Conservation (phyloP, 2,329 filamentous ascomycete species). For the Alternaria metachromatica region DNA sequence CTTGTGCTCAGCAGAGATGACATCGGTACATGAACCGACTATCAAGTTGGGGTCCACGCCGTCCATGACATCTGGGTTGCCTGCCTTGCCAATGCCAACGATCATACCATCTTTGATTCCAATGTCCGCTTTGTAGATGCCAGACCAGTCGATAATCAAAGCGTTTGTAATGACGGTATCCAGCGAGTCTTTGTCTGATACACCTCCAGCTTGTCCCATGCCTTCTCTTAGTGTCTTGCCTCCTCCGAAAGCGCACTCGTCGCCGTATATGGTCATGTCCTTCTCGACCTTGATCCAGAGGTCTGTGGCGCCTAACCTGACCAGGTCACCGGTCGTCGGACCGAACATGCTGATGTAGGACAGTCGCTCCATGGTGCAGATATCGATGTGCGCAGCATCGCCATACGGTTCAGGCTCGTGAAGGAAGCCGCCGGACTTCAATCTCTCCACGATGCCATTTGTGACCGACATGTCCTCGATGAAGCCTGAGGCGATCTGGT, state of each 20-base stretch:
- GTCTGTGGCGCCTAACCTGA: conserved; percentile 82
- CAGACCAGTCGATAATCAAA: conserved; percentile 86
- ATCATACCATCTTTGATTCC: conserved; percentile 89
- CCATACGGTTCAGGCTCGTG: conserved; percentile 72
- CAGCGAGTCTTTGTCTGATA: conserved; percentile 72
- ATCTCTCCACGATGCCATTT: conserved; percentile 69
- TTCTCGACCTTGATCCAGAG: conserved; percentile 91
- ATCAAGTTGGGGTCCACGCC: conserved; percentile 80
- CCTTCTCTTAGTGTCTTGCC: conserved; percentile 93
- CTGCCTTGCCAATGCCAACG: conserved; percentile 89
- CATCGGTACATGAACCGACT: conserved; percentile 87
- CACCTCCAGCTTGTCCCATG: conserved; percentile 90
- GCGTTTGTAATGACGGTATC: conserved; percentile 91
- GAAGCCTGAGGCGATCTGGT: conserved; percentile 74
- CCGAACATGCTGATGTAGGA: conserved; percentile 91
- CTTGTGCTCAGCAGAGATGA: conserved; percentile 87
- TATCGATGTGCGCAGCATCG: conserved; percentile 63
- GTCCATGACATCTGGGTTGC: conserved; percentile 97
- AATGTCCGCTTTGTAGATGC: conserved; percentile 97
- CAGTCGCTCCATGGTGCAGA: conserved; percentile 75
- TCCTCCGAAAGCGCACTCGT: conserved; percentile 94
- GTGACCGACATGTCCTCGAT: conserved; percentile 69
- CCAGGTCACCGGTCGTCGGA: conserved; percentile 85
- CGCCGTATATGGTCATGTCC: conserved; percentile 83
- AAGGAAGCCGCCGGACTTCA: conserved; percentile 78